Conservation (phyloP, 768 basidiomycete genomes). For the Mycena floridula region DNA sequence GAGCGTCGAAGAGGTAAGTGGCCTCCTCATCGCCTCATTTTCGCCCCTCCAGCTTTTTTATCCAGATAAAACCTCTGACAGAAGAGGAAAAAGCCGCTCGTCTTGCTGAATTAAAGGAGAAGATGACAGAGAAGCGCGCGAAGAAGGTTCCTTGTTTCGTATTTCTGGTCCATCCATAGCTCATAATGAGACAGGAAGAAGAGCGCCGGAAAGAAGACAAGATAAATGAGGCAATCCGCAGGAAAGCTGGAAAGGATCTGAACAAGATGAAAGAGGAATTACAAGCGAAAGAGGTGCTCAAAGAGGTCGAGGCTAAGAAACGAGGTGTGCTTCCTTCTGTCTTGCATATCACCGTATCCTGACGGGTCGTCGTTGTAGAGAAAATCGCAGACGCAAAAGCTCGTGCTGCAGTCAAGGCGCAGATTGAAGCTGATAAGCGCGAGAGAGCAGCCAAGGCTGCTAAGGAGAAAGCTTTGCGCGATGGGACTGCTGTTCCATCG, state of each 20-base stretch:
- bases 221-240: conserved; percentile 70
- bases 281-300: conserved; percentile 69
- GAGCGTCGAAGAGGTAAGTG: conserved; percentile 79
- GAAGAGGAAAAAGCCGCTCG: conserved; percentile 89
- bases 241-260: conserved; percentile 84
- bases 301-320: conserved; percentile 79
- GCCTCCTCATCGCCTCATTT: conserved; percentile 3
- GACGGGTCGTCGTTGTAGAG: conserved; percentile 38
- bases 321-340: conserved; percentile 44
- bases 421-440: conserved; percentile 92
- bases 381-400: conserved; percentile 88
- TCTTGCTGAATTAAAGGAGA: conserved; percentile 70
- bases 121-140: conserved; percentile 77
- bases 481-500: conserved; percentile 51
- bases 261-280: conserved; percentile 69
- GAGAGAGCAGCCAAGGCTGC: conserved; percentile 85
- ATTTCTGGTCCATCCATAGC: too few relatives aligned
- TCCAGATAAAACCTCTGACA: conserved; percentile 85
- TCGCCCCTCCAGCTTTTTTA: conserved; percentile 2
- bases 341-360: background rate
- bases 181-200: conserved; percentile 64
- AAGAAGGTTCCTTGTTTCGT: too few relatives aligned
- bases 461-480: conserved; percentile 85
- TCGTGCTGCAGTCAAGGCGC: conserved; percentile 80
- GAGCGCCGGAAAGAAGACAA: conserved; percentile 70